Percentiles rank a stretch among this genome's conserved stretches.
phyloP scores from a whole-genome alignment of 208 protist genomes.

The Blechomonas ayalai region DNA sequence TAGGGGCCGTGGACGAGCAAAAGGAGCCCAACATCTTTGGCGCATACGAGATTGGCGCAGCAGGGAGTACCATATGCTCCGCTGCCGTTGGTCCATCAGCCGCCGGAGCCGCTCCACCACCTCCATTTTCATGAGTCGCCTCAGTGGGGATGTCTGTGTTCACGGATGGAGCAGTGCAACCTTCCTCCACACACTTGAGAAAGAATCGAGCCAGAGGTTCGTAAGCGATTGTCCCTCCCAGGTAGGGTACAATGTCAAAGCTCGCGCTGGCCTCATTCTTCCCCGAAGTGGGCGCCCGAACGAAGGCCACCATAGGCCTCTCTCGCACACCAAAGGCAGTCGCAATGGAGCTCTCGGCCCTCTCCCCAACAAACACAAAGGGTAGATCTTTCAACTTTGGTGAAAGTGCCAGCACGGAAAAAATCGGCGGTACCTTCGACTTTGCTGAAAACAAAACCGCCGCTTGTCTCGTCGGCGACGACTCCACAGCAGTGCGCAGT shows the following conservation, averaged over 20 bases:
- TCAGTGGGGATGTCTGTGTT: too few species aligned
- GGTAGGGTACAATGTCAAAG: constrained; percentile 20
- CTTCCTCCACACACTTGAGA: constrained; percentile 14
- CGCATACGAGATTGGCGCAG: constrained; percentile 6
- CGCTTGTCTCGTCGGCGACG: constrained; percentile 22
- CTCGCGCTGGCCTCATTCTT: constrained; percentile 15
- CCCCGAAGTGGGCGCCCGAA: constrained; percentile 6
- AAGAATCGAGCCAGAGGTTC: constrained; percentile 68
- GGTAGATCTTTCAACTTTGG: constrained; percentile 56
- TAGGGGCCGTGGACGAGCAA: constrained; percentile 31
- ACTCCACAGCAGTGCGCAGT: constrained; percentile 14
- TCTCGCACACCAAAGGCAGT: constrained; percentile 31
- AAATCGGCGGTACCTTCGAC: constrained; percentile 64
- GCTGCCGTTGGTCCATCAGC: not conserved
- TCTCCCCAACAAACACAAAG: constrained; percentile 54
- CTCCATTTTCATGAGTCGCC: not conserved
- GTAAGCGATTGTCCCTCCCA: constrained; percentile 41
- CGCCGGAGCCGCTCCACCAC: constrained; percentile 1
- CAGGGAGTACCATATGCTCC: constrained; percentile 4
- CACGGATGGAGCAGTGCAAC: too few species aligned
- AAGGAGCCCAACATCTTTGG: constrained; percentile 19
- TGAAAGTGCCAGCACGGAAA: constrained; percentile 69
- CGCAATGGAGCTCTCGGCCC: constrained; percentile 12
- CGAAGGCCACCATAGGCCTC: constrained; percentile 48
- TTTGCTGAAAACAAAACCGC: constrained; percentile 80